phyloP scores from a whole-genome alignment of 371 early-diverging fungal genomes.

The Mucor racemosus region DNA sequence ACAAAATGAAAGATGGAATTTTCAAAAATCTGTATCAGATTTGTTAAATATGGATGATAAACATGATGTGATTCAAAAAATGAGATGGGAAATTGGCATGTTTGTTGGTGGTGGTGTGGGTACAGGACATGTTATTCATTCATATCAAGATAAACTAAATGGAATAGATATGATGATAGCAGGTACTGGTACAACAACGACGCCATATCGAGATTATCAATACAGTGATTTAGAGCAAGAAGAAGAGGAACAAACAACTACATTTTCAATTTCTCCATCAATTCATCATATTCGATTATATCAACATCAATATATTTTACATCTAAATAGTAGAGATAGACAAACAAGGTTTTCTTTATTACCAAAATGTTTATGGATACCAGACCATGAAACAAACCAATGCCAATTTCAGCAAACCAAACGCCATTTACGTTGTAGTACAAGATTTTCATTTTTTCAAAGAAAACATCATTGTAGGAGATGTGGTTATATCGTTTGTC shows the following conservation, averaged over 20 bases:
- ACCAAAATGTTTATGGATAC: constrained; percentile 43
- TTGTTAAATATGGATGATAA: constrained; percentile 41
- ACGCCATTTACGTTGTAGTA: constrained; percentile 18
- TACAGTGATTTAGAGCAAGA: constrained; percentile 6
- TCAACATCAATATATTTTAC: constrained; percentile 42
- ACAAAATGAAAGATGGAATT: constrained; percentile 36
- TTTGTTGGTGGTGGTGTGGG: constrained; percentile 53
- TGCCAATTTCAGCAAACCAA: constrained; percentile 38
- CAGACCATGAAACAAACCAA: constrained; percentile 38
- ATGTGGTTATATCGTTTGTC: constrained; percentile 47
- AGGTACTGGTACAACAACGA: constrained; percentile 40
- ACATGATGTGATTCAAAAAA: constrained; percentile 40
- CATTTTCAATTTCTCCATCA: constrained; percentile 23
- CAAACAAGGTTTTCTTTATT: constrained; percentile 33
- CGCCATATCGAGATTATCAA: background rate
- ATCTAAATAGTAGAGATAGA: constrained; percentile 34
- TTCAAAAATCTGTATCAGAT: constrained; percentile 35
- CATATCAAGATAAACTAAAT: constrained; percentile 35
- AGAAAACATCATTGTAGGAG: constrained; percentile 51
- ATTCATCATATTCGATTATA: constrained; percentile 31
- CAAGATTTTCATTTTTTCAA: constrained; percentile 40
- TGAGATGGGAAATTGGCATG: constrained; percentile 54
- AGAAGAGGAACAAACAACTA: constrained; percentile 1
- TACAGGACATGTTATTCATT: constrained; percentile 49
- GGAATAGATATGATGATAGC: constrained; percentile 52